phyloP scores from a whole-genome alignment of 441 rosid species.

The Croton laevigatus region DNA sequence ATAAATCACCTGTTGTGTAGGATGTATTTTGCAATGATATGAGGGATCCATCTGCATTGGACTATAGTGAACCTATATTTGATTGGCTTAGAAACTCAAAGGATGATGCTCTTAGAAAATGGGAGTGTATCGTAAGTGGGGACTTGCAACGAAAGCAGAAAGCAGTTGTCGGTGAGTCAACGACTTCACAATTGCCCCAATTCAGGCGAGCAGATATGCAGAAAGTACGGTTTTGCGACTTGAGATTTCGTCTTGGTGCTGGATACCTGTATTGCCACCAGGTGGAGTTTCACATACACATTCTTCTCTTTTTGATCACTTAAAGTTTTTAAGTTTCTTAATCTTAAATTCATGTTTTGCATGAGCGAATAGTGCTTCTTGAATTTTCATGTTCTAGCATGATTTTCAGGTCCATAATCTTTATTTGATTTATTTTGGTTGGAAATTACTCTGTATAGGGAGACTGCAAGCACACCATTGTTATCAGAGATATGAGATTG shows the following conservation, averaged over 20 bases:
- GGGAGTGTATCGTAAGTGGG: constrained; percentile 68
- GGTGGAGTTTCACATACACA: constrained; percentile 31
- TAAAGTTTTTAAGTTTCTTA: not conserved
- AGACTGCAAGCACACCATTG: constrained; percentile 77
- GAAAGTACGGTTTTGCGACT: constrained; percentile 56
- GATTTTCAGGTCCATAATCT: not conserved
- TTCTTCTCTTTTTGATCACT: not conserved
- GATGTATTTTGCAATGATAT: constrained; percentile 75
- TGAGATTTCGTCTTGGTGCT: constrained; percentile 78
- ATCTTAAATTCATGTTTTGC: not conserved
- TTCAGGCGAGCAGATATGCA: constrained; percentile 62
- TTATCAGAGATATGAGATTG: constrained; percentile 81
- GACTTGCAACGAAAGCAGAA: constrained; percentile 57
- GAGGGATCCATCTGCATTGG: constrained; percentile 59
- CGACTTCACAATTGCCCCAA: constrained; percentile 47
- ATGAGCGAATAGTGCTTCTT: constrained; percentile 9
- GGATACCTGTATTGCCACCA: constrained; percentile 88
- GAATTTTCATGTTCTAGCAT: not conserved
- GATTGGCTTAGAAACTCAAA: constrained; percentile 69
- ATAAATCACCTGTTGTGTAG: constrained; percentile 33
- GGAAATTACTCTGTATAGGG: constrained; percentile 44
- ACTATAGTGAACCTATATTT: constrained; percentile 67
- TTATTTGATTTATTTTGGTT: not conserved
- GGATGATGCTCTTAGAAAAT: constrained; percentile 66
- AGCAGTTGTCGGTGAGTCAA: constrained; percentile 39